Evolutionary conservation across 176 grass and related monocot species (phyloP).

Genomic region (Oryza coarctata): DNA sequence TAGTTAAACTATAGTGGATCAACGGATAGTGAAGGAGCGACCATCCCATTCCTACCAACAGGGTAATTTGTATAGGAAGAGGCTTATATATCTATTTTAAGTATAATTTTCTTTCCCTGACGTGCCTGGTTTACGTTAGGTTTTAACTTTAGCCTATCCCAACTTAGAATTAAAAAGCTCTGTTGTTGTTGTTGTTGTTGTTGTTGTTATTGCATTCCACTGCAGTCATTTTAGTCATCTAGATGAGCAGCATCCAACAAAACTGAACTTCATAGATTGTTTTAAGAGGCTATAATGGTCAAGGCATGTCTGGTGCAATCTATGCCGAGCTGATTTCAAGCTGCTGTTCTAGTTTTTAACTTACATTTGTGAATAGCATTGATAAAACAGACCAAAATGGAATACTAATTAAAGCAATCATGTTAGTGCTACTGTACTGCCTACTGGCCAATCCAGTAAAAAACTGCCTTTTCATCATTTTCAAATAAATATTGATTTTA

Average conservation of each 20-base stretch:
- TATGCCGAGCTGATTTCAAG: background rate
- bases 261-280: background rate
- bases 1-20: background rate
- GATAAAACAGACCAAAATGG: background rate
- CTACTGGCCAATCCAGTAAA: background rate
- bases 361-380: background rate
- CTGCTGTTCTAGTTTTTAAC: background rate
- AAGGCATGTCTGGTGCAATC: background rate
- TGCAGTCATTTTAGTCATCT: background rate
- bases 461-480: background rate
- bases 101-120: background rate
- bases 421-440: background rate
- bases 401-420: background rate
- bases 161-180: too few species aligned
- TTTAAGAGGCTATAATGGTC: background rate
- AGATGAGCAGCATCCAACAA: background rate
- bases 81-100: background rate
- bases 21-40: background rate
- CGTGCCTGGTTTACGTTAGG: too few species aligned
- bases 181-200: too few species aligned
- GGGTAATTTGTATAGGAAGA: background rate
- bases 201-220: background rate
- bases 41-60: background rate
- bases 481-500: background rate
- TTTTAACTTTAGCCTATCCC: too few species aligned